Evolutionary conservation across 2,329 filamentous ascomycete species (phyloP), one percentile per base, ranked within the genome.

Genomic region (Fusarium sororula): DNA sequence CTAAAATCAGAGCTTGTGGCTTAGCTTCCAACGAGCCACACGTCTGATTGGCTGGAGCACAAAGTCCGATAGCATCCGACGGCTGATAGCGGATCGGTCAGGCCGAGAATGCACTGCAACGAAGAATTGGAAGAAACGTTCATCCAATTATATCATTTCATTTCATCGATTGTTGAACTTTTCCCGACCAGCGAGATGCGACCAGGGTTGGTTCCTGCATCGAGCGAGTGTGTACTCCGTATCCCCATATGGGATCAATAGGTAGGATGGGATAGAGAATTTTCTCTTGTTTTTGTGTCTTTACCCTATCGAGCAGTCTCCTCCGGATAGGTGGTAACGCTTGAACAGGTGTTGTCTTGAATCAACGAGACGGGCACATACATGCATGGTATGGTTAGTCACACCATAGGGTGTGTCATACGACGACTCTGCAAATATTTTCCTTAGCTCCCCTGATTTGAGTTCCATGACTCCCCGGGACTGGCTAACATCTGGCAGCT

Each of bases 341-440:
- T 74, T 42, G 60, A 32, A 60, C 44, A 59, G 62, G 63, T 63
- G 48, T 50, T 60, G 59, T 58, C 60, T 57, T 61, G 53, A 61
- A 53, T 50, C 41, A 50, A 60, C 26, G n/a, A 45, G 55, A 69
- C 68, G 62, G 63, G 32, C 48, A 35, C 48, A 35, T 51, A 51
- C 30, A 67, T 72, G 35, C 63, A 67, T 72, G 69, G 56, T 48
- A 67, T 74, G 69, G 48, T 48, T 37, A 56, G 73, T 78, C 76
- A 77, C 67, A 66, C 73, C 75, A 78, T 74, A 44, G 38, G 41
- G 53, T 56, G 47, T 76, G 67, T 78, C 76, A 77, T 77, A 67
- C 71, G 71, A 77, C 53, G 35, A 64, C 38, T 45, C 54, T 37
- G 45, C 47, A 56, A 57, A 65, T 39, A 55, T 62, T 64, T 68